Evolutionary conservation across 2,329 filamentous ascomycete species (phyloP).

Genomic region (Aspergillus ibericus): DNA sequence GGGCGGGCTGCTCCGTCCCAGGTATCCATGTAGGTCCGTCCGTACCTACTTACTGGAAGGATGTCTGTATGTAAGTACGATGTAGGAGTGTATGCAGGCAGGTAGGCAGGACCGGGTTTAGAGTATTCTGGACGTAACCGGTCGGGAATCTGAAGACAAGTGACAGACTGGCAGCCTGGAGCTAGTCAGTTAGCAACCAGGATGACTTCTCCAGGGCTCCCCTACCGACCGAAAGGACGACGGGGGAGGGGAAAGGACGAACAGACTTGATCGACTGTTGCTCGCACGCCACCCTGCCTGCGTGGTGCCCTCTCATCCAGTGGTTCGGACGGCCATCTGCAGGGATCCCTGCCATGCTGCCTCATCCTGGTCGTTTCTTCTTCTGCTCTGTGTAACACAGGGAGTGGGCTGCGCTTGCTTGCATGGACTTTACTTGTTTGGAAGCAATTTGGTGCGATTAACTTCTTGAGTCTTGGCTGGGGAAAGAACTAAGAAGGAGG

Average conservation of each 20-base stretch:
- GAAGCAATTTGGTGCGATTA: neutral
- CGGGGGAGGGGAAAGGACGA: conserved; percentile 3
- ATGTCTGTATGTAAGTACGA: neutral
- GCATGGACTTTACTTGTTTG: conserved; percentile 12
- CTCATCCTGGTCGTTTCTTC: conserved; percentile 18
- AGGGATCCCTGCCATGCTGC: conserved; percentile 22
- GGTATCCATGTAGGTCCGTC: neutral
- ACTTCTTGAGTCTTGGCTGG: neutral
- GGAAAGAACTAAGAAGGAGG: too few species aligned
- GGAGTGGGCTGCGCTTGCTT: conserved; percentile 23
- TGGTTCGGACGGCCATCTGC: conserved; percentile 21
- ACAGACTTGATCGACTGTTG: conserved; percentile 18
- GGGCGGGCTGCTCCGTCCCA: neutral
- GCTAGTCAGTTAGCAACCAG: neutral
- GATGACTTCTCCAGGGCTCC: neutral
- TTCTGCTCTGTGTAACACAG: conserved; percentile 21
- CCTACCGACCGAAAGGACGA: conserved; percentile 1
- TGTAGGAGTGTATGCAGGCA: neutral
- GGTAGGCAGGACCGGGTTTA: neutral
- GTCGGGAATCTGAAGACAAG: neutral
- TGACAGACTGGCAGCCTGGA: neutral
- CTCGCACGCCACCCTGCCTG: conserved; percentile 22
- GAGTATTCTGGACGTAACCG: neutral
- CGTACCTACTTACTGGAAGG: neutral
- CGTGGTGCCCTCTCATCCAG: conserved; percentile 25